A percentile compares a stretch with the other conserved stretches of the same genome.
phyloP scores from a whole-genome alignment of 2,329 filamentous ascomycete genomes.

The Colletotrichum limetticola region DNA sequence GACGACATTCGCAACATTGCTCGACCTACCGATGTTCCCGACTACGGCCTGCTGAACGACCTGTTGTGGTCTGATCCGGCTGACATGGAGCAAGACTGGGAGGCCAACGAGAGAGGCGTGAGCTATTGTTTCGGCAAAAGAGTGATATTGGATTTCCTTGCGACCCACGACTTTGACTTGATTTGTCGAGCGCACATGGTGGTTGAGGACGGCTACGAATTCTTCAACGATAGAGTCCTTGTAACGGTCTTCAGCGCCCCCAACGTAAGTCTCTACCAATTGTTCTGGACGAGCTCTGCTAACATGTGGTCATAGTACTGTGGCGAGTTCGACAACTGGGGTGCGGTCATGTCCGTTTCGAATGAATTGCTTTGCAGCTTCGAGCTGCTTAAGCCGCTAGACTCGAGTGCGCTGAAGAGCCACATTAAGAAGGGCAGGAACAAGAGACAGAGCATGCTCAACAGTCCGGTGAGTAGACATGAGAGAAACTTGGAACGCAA shows the following conservation, averaged over 20 bases:
- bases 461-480: conserved; percentile 83
- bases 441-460: conserved; percentile 93
- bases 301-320: conserved; percentile 77
- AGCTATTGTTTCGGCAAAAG: conserved; percentile 99
- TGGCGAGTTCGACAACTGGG: conserved; percentile 99
- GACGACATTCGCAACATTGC: conserved; percentile 98
- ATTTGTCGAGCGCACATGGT: conserved; percentile 99
- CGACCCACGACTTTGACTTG: conserved; percentile 94
- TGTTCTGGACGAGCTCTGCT: conserved; percentile 36
- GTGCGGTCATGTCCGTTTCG: conserved; percentile 98
- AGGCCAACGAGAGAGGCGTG: conserved; percentile 95
- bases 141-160: conserved; percentile 95
- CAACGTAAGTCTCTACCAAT: conserved; percentile 76
- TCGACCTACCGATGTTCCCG: conserved; percentile 94
- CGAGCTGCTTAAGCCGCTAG: conserved; percentile 93
- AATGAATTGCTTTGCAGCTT: conserved; percentile 95
- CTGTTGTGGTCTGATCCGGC: conserved; percentile 97
- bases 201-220: conserved; percentile 98
- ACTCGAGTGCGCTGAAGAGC: conserved; percentile 95
- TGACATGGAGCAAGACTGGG: conserved; percentile 98
- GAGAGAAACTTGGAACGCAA: too few species aligned
- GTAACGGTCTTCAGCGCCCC: conserved; percentile 98
- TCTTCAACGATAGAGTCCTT: conserved; percentile 93
- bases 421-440: conserved; percentile 99
- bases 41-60: conserved; percentile 95